Evolutionary conservation across 768 basidiomycete genomes (phyloP).

Genomic region (Mycena crocata): DNA sequence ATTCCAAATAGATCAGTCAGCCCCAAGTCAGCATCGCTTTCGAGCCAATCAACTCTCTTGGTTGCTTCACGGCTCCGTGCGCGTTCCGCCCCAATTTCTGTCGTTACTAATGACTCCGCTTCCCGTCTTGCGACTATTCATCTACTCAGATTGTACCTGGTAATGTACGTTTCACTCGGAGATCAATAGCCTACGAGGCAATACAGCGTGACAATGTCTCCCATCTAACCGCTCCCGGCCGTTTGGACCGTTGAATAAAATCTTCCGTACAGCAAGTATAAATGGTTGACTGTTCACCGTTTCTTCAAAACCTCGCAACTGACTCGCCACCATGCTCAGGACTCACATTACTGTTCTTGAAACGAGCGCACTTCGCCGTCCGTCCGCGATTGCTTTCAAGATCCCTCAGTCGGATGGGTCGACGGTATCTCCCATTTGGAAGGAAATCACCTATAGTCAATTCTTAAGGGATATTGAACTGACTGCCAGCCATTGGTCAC

Average conservation of each 20-base stretch:
- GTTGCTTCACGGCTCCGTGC: constrained; percentile 10
- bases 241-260: constrained; percentile 5
- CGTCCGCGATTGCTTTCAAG: constrained; percentile 68
- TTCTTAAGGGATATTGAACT: constrained; percentile 75
- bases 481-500: constrained; percentile 74
- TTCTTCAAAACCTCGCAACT: constrained; percentile 30
- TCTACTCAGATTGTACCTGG: constrained; percentile 30
- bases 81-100: neutral
- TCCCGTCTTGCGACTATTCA: constrained; percentile 18
- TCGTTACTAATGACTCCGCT: constrained; percentile 5
- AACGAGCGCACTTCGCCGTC: constrained; percentile 60
- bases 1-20: neutral
- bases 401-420: constrained; percentile 63
- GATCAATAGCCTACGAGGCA: constrained; percentile 32
- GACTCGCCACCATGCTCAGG: constrained; percentile 50
- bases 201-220: constrained; percentile 29
- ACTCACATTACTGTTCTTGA: constrained; percentile 77
- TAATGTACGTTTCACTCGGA: constrained; percentile 33
- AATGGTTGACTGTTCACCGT: constrained; percentile 22
- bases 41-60: constrained; percentile 19
- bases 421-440: constrained; percentile 63
- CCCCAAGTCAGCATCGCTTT: constrained; percentile 28
- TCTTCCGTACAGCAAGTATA: constrained; percentile 31
- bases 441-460: constrained; percentile 69
- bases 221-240: constrained; percentile 30